Conservation (phyloP, 176 grass and related monocot species). For the Oropetium thomaeum region DNA sequence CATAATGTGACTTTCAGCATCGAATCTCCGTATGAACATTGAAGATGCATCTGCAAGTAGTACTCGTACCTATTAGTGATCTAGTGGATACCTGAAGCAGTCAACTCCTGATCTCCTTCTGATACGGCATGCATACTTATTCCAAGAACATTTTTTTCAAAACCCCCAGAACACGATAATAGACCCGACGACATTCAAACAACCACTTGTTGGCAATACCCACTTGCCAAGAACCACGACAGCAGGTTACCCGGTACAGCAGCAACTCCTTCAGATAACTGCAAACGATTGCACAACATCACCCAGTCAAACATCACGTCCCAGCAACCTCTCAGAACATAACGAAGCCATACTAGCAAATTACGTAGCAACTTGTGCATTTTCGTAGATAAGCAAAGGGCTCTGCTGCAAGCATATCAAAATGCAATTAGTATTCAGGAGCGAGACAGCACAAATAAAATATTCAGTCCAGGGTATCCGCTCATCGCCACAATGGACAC, state of each 20-base stretch:
- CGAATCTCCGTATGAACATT: not conserved
- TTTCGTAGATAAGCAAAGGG: not conserved
- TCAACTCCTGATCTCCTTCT: not conserved
- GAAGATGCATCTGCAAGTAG: not conserved
- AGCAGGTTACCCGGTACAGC: constrained; percentile 16
- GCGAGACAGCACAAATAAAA: not conserved
- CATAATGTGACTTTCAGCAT: not conserved
- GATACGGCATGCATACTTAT: not conserved
- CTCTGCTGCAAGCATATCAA: not conserved
- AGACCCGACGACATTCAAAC: not conserved
- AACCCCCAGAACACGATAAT: not conserved
- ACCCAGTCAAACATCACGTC: not conserved
- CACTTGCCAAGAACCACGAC: constrained; percentile 11
- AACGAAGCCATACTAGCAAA: too few relatives aligned
- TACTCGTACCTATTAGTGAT: too few relatives aligned
- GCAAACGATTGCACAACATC: not conserved
- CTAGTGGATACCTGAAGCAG: constrained; percentile 20
- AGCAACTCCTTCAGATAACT: not conserved
- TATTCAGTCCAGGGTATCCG: constrained; percentile 10
- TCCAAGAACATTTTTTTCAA: not conserved
- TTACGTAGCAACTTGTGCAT: not conserved
- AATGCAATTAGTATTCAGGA: not conserved
- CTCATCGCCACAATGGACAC: not conserved
- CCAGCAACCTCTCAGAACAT: not conserved
- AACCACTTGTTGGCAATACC: not conserved